These are phyloP conservation scores for Paxillus involutus DNA, from an alignment of 768 basidiomycete species.

Conservation along the genomic window DNA sequence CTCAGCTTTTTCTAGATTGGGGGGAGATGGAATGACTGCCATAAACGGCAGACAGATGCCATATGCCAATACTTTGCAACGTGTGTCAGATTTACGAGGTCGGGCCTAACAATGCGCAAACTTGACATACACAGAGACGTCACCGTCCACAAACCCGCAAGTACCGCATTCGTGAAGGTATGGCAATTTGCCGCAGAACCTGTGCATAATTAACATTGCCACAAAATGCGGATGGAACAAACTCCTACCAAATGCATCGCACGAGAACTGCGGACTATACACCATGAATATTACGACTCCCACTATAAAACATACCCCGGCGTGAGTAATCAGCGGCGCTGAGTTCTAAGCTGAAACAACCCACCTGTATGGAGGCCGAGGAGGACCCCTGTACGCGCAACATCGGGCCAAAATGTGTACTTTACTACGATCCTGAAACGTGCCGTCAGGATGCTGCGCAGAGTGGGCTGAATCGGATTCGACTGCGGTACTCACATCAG, in stretches of 20 bases:
- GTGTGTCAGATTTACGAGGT: background rate
- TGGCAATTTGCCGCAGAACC: conserved; percentile 32
- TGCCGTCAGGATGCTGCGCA: background rate
- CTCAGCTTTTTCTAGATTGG: conserved; percentile 18
- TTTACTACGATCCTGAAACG: conserved; percentile 37
- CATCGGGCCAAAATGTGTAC: conserved; percentile 40
- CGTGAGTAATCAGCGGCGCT: background rate
- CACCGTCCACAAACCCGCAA: conserved; percentile 33
- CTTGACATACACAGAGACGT: conserved; percentile 35
- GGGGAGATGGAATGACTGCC: background rate
- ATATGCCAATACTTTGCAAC: conserved; percentile 4
- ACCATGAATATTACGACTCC: conserved; percentile 33
- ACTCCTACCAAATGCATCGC: conserved; percentile 32
- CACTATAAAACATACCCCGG: background rate
- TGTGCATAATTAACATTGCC: conserved; percentile 3
- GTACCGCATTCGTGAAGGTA: conserved; percentile 25
- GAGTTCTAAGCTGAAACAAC: background rate
- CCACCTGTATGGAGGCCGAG: conserved; percentile 16
- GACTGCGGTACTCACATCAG: conserved; percentile 31
- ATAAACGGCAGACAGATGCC: conserved; percentile 5
- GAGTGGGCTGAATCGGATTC: background rate
- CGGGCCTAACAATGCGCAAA: background rate
- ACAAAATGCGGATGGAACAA: background rate
- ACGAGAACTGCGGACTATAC: conserved; percentile 33
- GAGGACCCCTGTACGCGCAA: conserved; percentile 30